These are phyloP conservation scores for Cafeteria roenbergensis DNA, from an alignment of 108 stramenopile species.

Conservation along the genomic window DNA sequence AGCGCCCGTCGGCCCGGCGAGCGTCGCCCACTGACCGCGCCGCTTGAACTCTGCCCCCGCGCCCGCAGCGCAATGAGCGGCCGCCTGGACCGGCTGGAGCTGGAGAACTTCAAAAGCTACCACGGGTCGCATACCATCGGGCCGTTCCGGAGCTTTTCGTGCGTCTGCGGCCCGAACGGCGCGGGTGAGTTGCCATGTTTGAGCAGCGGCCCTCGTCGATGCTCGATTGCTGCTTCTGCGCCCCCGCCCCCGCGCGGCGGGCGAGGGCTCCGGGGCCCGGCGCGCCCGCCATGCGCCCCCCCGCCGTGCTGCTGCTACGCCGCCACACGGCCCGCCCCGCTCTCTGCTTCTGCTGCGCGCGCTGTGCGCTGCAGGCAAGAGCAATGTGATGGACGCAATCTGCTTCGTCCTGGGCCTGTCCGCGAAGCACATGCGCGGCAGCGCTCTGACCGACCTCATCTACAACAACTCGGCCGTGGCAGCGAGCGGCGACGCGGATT, in stretches of 20 bases:
- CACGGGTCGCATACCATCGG: slow-evolving; percentile 76
- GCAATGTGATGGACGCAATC: slow-evolving; percentile 68
- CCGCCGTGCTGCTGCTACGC: neutral
- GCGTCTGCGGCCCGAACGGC: slow-evolving; percentile 93
- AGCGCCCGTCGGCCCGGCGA: no score
- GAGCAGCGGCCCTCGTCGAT: slow-evolving; percentile 58
- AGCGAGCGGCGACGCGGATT: slow-evolving; percentile 55
- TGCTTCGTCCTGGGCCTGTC: slow-evolving; percentile 90
- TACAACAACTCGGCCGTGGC: slow-evolving; percentile 21
- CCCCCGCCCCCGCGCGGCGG: no score
- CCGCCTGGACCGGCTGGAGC: slow-evolving; percentile 52
- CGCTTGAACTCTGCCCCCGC: no score
- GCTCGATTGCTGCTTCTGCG: neutral
- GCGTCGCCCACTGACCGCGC: no score
- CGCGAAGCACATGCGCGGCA: slow-evolving; percentile 71
- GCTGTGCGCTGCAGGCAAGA: no score
- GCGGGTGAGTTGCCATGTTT: slow-evolving; percentile 74
- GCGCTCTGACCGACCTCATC: slow-evolving; percentile 80
- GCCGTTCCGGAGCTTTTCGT: slow-evolving; percentile 83
- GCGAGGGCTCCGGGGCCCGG: neutral
- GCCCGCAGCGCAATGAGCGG: no score
- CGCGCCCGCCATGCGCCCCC: neutral
- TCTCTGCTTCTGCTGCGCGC: no score
- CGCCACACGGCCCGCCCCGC: no score
- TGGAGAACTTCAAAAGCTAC: slow-evolving; percentile 99